Conservation (phyloP, 2,329 filamentous ascomycete genomes). For the Diaporthe longicolla region DNA sequence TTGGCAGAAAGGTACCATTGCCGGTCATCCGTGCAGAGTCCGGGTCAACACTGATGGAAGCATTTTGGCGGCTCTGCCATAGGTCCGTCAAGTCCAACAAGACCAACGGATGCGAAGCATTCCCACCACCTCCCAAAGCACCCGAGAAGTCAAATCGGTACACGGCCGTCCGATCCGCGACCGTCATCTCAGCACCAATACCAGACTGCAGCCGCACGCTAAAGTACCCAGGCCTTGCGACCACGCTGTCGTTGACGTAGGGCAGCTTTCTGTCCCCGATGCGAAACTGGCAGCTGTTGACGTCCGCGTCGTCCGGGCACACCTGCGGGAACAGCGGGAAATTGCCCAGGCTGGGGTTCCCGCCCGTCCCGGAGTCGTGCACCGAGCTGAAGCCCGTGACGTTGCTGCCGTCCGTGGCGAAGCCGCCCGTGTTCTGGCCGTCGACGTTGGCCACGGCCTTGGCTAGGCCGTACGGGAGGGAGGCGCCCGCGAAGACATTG, state of each 20-base stretch:
- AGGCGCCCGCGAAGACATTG: conserved; percentile 71
- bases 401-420: conserved; percentile 61
- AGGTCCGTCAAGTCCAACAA: conserved; percentile 74
- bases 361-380: conserved; percentile 62
- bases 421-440: conserved; percentile 60
- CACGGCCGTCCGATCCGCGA: conserved; percentile 72
- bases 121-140: conserved; percentile 45
- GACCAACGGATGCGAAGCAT: conserved; percentile 62
- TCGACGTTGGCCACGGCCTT: conserved; percentile 69
- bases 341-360: conserved; percentile 61
- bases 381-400: conserved; percentile 66
- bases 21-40: conserved; percentile 68
- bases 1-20: conserved; percentile 71
- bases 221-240: conserved; percentile 70
- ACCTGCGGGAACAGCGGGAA: conserved; percentile 62
- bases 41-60: conserved; percentile 63
- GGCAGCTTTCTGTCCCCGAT: conserved; percentile 60
- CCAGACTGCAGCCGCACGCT: conserved; percentile 66
- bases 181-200: conserved; percentile 71
- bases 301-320: conserved; percentile 57
- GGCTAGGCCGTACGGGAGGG: conserved; percentile 68
- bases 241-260: conserved; percentile 58
- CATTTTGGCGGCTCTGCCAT: conserved; percentile 64
- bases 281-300: conserved; percentile 70
- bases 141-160: conserved; percentile 72